These are phyloP conservation scores for Cryptosporidium sp. DNA, from an alignment of 169 alveolate species.

Conservation along the genomic window DNA sequence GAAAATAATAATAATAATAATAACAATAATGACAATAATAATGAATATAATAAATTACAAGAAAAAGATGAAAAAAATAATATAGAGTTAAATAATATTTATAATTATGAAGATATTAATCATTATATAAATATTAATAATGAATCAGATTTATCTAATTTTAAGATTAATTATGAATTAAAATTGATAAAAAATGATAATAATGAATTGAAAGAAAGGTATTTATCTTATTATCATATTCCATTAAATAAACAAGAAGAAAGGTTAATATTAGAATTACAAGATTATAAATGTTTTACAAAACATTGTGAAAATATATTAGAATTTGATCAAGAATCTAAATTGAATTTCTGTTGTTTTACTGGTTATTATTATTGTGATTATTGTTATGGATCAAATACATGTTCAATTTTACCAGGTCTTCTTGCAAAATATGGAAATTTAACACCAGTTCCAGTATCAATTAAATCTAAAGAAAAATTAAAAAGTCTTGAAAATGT, in stretches of 20 bases:
- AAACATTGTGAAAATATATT: not conserved
- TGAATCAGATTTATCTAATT: not conserved
- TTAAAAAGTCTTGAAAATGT: conserved; percentile 32
- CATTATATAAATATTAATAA: not conserved
- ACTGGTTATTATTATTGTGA: conserved; percentile 72
- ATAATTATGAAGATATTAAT: not conserved
- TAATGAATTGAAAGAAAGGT: conserved; percentile 28
- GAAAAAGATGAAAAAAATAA: not conserved
- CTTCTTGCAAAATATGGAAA: conserved; percentile 61
- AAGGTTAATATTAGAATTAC: conserved; percentile 26
- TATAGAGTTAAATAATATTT: not conserved
- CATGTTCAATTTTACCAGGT: conserved; percentile 67
- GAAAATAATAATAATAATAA: too few relatives aligned
- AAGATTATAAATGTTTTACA: conserved; percentile 29
- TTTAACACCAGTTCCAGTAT: conserved; percentile 64
- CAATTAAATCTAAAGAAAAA: conserved; percentile 23
- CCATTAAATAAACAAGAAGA: conserved; percentile 39
- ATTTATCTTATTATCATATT: conserved; percentile 23
- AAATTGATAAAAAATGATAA: not conserved
- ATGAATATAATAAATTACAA: not conserved
- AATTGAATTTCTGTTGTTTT: conserved; percentile 40
- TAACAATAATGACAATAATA: not conserved
- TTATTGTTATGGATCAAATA: conserved; percentile 43
- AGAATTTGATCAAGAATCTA: not conserved
- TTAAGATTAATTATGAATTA: conserved; percentile 5